These are phyloP conservation scores for Cardamine chenopodiifolia DNA, from an alignment of 345 rosid species.

Conservation along the genomic window DNA sequence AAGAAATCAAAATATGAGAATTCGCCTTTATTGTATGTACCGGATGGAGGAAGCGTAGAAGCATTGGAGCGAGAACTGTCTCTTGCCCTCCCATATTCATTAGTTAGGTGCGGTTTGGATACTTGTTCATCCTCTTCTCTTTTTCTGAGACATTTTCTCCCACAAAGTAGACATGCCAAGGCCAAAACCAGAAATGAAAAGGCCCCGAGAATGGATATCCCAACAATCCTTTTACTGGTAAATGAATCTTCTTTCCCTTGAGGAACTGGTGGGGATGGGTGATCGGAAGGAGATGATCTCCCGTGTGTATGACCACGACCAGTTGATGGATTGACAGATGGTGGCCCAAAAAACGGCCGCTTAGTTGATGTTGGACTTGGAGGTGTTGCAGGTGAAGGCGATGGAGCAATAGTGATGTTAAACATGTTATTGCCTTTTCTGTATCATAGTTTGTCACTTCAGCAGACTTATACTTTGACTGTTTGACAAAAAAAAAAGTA, in stretches of 20 bases:
- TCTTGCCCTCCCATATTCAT: not conserved
- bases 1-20: not conserved
- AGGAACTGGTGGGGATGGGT: not conserved
- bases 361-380: not conserved
- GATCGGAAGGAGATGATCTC: not conserved
- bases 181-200: not conserved
- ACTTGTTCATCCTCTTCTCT: not conserved
- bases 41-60: not conserved
- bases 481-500: not conserved
- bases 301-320: not conserved
- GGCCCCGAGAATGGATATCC: not conserved
- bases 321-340: not conserved
- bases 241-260: not conserved
- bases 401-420: not conserved
- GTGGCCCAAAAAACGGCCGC: not conserved
- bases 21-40: not conserved
- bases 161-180: not conserved
- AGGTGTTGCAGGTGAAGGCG: not conserved
- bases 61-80: not conserved
- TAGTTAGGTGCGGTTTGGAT: not conserved
- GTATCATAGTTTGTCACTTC: not conserved
- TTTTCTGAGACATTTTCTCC: constrained; percentile 1
- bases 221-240: not conserved
- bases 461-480: not conserved
- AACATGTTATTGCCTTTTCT: not conserved